Percentiles rank a stretch among this genome's conserved stretches.
phyloP scores from a whole-genome alignment of 306 rosid species.

The Prunus dulcis region DNA sequence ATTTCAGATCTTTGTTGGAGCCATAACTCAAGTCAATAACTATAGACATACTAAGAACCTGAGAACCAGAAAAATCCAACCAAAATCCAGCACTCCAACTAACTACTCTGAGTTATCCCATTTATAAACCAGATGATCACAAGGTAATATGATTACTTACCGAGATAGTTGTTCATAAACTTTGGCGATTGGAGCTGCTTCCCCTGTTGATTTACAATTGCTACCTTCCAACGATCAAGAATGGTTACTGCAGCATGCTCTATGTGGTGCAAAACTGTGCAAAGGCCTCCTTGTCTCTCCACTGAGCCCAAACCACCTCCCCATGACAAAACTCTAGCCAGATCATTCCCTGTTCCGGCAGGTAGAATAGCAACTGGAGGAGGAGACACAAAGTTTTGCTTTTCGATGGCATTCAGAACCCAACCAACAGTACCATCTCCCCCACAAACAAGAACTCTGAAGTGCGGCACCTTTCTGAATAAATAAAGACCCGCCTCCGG shows the following conservation, averaged over 20 bases:
- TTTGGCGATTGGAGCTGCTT: slow-evolving; percentile 64
- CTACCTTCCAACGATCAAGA: slow-evolving; percentile 96
- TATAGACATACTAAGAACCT: background rate
- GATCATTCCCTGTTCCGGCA: slow-evolving; percentile 98
- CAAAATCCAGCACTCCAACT: background rate
- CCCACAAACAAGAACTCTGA: slow-evolving; percentile 91
- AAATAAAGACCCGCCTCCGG: slow-evolving; percentile 87
- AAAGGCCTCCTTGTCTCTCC: slow-evolving; percentile 98
- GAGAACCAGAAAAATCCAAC: background rate
- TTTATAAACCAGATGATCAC: background rate
- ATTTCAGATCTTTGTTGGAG: background rate
- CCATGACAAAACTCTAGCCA: slow-evolving; percentile 96
- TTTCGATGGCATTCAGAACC: slow-evolving; percentile 89
- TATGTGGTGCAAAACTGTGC: slow-evolving; percentile 80
- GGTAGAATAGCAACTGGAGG: slow-evolving; percentile 99
- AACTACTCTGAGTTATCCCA: background rate
- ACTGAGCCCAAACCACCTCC: slow-evolving; percentile 99
- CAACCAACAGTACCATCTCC: slow-evolving; percentile 99
- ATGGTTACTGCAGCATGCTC: slow-evolving; percentile 96
- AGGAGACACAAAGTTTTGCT: slow-evolving; percentile 93
- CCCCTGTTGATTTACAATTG: slow-evolving; percentile 58
- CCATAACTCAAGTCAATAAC: background rate
- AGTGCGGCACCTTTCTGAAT: slow-evolving; percentile 94
- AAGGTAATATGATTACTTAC: slow-evolving; percentile 44
- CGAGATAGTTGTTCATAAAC: slow-evolving; percentile 94